Base-by-base conservation (phyloP, 2,329 filamentous ascomycete genomes). In the Paracorniculantispora psalliotae region DNA sequence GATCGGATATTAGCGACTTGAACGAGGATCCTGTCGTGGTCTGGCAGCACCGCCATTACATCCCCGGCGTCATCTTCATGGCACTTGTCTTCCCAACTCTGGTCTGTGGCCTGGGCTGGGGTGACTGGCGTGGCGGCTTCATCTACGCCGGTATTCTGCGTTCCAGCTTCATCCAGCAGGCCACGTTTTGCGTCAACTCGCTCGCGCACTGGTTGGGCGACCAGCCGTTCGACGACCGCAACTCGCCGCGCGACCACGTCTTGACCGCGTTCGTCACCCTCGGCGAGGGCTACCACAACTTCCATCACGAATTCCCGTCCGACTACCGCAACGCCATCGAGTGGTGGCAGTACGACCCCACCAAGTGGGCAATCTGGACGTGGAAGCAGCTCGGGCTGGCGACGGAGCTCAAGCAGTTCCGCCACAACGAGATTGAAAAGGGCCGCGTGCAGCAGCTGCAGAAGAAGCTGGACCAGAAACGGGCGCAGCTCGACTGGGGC, bases 251-350 rank as follows among this genome's bases (percentile, higher is more conserved):
- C 70, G 89, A 92, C 70, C 88, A 92, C 73, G 81, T 91, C 68
- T 83, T 92, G 73, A 92, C 89, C 41, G 89, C 89, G 39, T 75
- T 92, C 7, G 84, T 90, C 63, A 92, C 89, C 39, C 84, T 92
- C 17, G 89, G 89, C 52, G 89, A 90, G 75, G 89, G 89, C 47
- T 92, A 92, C 77, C 89, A 92, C 80, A 92, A 92, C 81, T 92
- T 92, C 81, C 89, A 92, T 76, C 89, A 92, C 80, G 89, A 92
- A 72, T 92, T 92, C 75, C 89, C 89, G 43, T 90, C 88, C 15
- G 89, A 92, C 73, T 92, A 92, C 82, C 87, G 89, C 69, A 92
- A 92, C 70, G 89, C 88, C 58, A 91, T 92, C 65, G 80, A 89
- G 72, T 92, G 89, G 88, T 86, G 85, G 76, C 89, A 92, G 60